Evolutionary conservation across 495 filamentous ascomycete genomes (phyloP), one percentile per base, ranked within the genome.

Genomic region (Sporormia fimetaria): DNA sequence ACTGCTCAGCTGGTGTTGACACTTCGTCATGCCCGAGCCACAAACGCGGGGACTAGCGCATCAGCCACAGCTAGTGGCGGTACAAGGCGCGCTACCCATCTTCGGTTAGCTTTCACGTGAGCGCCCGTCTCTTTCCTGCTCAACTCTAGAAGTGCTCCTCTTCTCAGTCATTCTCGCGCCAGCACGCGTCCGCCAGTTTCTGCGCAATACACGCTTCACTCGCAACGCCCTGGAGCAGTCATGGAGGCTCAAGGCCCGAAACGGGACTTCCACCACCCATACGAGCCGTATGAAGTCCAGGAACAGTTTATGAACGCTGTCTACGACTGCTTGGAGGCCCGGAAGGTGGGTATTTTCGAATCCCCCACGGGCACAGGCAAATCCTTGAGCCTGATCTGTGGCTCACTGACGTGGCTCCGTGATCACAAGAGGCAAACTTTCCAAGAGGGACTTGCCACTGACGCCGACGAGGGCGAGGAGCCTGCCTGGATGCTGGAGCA

Each of bases 281-380:
- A 80, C 59, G 71, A 75, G 22, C 90, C 92, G 0, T 98, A 98
- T 65, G 70, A 78, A 10, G 90, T 96, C 37, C 90, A 98, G 54
- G 66, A 79, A 20, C 65, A 84, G 45, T 90, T 98, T 55, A 98
- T 98, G 90, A 76, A 70, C 36, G 74, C 82, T 1, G 67, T 92
- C 8, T 98, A 96, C 51, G 62, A 73, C 20, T 83, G 83, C 33
- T 72, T 96, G 20, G 79, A 94, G 51, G 66, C 76, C 30, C 81
- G 83, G 18, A 77, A 76, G 49, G 69, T 95, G 22, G 90, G 84
- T 12, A 86, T 98, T 40, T 80, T 98, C 33, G 90, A 98, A 59
- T 92, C 83, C 40, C 90, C 90, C 30, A 96, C 90, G 42, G 90
- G 77, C 66, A 67, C 52, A 78, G 87, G 90, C n/a, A 98, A 98